Percentiles rank a stretch among this genome's conserved stretches.
Evolutionary conservation across 305 asterid species (phyloP).

Genomic region (Fraxinus sp.): DNA sequence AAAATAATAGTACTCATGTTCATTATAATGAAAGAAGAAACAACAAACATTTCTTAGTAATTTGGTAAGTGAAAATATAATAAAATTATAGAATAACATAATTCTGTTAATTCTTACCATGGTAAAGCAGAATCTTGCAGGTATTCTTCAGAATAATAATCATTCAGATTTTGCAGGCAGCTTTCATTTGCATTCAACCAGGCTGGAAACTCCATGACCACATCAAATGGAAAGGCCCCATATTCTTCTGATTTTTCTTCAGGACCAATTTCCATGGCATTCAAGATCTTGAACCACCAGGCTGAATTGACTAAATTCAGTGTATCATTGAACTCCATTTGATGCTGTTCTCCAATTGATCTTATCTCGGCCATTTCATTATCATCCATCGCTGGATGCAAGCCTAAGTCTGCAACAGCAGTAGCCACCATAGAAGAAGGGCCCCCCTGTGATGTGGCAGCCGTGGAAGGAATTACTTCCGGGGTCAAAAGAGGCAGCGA

Average conservation of each 20-base stretch:
- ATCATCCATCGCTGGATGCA: conserved; percentile 78
- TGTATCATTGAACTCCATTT: conserved; percentile 91
- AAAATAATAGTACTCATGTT: not conserved
- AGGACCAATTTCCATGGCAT: conserved; percentile 59
- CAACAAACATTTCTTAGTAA: not conserved
- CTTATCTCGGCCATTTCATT: conserved; percentile 83
- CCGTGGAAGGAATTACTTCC: conserved; percentile 39
- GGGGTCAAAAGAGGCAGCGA: conserved; percentile 29
- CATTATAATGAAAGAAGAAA: not conserved
- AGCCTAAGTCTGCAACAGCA: conserved; percentile 39
- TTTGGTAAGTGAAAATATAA: conserved; percentile 22
- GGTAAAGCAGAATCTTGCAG: conserved; percentile 71
- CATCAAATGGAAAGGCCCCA: conserved; percentile 52
- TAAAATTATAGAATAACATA: not conserved
- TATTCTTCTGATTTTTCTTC: conserved; percentile 36
- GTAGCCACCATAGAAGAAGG: not conserved
- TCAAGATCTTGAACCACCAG: conserved; percentile 83
- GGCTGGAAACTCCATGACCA: conserved; percentile 72
- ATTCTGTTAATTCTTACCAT: conserved; percentile 45
- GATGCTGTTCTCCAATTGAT: conserved; percentile 89
- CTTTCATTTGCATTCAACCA: conserved; percentile 61
- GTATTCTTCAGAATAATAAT: conserved; percentile 47
- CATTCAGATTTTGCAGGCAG: conserved; percentile 35
- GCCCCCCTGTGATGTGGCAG: not conserved
- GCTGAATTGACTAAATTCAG: conserved; percentile 79